phyloP scores from a whole-genome alignment of 1,284 basidiomycete species.

The Pascua sp. region DNA sequence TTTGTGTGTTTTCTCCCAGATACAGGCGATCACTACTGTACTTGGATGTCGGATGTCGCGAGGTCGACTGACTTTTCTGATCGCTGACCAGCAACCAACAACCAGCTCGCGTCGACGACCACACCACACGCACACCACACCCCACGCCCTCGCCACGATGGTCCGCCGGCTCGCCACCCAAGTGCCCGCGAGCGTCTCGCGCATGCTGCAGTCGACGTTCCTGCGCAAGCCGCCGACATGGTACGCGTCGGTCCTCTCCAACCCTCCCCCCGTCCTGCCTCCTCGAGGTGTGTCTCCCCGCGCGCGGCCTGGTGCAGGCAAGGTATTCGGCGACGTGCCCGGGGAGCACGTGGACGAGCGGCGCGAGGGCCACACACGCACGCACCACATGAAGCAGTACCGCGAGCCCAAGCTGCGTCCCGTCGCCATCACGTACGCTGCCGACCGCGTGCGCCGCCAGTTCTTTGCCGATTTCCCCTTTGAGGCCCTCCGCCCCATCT shows the following conservation, averaged over 20 bases:
- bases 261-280: slow-evolving; percentile 82
- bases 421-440: slow-evolving; percentile 69
- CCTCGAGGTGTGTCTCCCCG: slow-evolving; percentile 65
- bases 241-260: slow-evolving; percentile 78
- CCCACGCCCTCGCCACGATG: slow-evolving; percentile 54
- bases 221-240: slow-evolving; percentile 72
- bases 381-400: slow-evolving; percentile 35
- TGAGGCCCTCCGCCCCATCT: slow-evolving; percentile 79
- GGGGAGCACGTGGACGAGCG: not conserved
- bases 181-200: slow-evolving; percentile 81
- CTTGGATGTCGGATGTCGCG: too few relatives aligned
- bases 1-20: not conserved
- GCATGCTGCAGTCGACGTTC: slow-evolving; percentile 70
- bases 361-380: slow-evolving; percentile 1
- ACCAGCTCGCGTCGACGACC: not conserved
- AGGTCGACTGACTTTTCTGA: slow-evolving; percentile 20
- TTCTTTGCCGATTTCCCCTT: slow-evolving; percentile 97
- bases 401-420: slow-evolving; percentile 58
- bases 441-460: slow-evolving; percentile 80
- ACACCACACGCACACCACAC: not conserved
- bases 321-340: slow-evolving; percentile 20
- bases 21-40: too few relatives aligned
- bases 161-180: slow-evolving; percentile 79
- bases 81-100: not conserved
- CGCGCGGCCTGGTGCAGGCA: slow-evolving; percentile 38